These are phyloP conservation scores for Geotrichum histeridarum DNA, from an alignment of 1,139 yeast genomes.

Conservation along the genomic window DNA sequence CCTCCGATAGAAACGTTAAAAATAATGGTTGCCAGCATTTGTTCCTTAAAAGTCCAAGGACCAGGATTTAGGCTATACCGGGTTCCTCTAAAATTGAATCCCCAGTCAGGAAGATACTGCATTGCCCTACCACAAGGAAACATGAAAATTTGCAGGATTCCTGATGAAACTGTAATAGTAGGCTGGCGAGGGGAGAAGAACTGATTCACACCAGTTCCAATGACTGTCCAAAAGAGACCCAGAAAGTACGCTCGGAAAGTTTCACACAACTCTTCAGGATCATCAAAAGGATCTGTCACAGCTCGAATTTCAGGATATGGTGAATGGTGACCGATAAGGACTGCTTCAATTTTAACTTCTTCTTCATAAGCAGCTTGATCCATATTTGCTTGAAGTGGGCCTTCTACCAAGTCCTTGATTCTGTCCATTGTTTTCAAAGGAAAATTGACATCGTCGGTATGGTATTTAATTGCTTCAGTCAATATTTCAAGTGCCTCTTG, in stretches of 20 bases:
- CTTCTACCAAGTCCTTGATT: constrained; percentile 30
- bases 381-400: constrained; percentile 22
- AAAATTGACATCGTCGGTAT: constrained; percentile 49
- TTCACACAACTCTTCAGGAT: constrained; percentile 42
- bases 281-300: constrained; percentile 45
- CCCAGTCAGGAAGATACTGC: constrained; percentile 45
- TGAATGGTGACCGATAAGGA: constrained; percentile 42
- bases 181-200: constrained; percentile 55
- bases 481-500: constrained; percentile 45
- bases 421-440: constrained; percentile 39
- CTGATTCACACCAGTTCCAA: constrained; percentile 55
- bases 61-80: constrained; percentile 49
- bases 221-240: constrained; percentile 51
- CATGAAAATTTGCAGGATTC: constrained; percentile 51
- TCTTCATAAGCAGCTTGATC: constrained; percentile 23
- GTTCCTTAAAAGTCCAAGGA: constrained; percentile 65
- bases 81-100: constrained; percentile 39
- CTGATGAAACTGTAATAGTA: constrained; percentile 41
- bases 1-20: constrained; percentile 24
- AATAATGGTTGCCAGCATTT: constrained; percentile 49
- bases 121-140: constrained; percentile 49
- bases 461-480: constrained; percentile 40
- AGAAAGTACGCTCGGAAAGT: constrained; percentile 51
- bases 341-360: constrained; percentile 43
- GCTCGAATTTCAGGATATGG: constrained; percentile 51